phyloP scores from a whole-genome alignment of 805 yeast species.

The Sporopachydermia quercuum region DNA sequence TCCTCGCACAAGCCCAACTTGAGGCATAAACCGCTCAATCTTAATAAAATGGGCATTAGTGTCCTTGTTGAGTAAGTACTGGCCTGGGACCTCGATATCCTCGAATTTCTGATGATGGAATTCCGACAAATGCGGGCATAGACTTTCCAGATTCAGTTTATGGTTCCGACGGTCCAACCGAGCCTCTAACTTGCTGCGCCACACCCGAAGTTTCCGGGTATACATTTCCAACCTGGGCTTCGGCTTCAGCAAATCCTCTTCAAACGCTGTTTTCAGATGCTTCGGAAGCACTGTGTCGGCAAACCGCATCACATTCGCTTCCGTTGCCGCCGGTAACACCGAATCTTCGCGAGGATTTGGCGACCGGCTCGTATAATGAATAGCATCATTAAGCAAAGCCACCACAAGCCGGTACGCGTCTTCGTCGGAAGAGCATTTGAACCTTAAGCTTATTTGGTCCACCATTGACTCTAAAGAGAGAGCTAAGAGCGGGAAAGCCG shows the following conservation, averaged over 20 bases:
- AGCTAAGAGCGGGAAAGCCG: constrained; percentile 90
- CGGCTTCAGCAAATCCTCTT: constrained; percentile 73
- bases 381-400: constrained; percentile 86
- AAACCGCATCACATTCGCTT: constrained; percentile 71
- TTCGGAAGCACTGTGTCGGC: constrained; percentile 89
- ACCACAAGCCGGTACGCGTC: constrained; percentile 90
- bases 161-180: constrained; percentile 76
- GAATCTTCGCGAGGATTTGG: constrained; percentile 83
- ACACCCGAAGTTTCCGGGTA: constrained; percentile 64
- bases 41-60: constrained; percentile 82
- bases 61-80: constrained; percentile 77
- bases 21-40: constrained; percentile 84
- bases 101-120: constrained; percentile 98
- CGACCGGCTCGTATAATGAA: constrained; percentile 74
- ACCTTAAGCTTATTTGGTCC: constrained; percentile 87
- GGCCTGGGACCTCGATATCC: constrained; percentile 96
- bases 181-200: constrained; percentile 90
- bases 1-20: constrained; percentile 78
- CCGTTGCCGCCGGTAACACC: constrained; percentile 79
- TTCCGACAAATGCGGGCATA: constrained; percentile 90
- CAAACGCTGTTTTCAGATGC: constrained; percentile 79
- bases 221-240: constrained; percentile 85
- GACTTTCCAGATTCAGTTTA: constrained; percentile 68
- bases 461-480: constrained; percentile 87
- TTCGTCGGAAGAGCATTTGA: constrained; percentile 88